Percentiles rank a stretch among this genome's conserved stretches.
phyloP scores from a whole-genome alignment of 1,284 basidiomycete species.

The Pulveroboletus sp. region DNA sequence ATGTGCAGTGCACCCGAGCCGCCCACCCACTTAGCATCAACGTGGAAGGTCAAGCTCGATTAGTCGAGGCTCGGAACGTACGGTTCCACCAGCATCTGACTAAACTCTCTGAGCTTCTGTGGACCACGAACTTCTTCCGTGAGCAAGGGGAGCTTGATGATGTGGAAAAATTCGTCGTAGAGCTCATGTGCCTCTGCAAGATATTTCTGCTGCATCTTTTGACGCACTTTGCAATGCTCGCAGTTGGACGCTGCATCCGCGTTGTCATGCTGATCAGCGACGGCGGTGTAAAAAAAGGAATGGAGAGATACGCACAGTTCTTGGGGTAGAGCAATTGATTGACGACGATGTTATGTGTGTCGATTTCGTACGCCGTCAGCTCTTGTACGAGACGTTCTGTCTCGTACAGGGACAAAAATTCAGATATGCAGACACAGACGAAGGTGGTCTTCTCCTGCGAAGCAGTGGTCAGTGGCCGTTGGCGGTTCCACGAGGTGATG shows the following conservation, averaged over 20 bases:
- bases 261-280: neutral
- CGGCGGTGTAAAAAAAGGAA: neutral
- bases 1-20: neutral
- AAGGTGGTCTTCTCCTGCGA: constrained; percentile 93
- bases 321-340: constrained; percentile 97
- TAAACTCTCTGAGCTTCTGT: constrained; percentile 89
- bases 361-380: constrained; percentile 93
- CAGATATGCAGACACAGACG: constrained; percentile 97
- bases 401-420: constrained; percentile 97
- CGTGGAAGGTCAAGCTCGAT: neutral
- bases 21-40: neutral
- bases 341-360: constrained; percentile 98
- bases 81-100: constrained; percentile 79
- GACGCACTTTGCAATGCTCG: constrained; percentile 91
- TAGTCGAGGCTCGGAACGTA: constrained; percentile 34
- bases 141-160: constrained; percentile 86
- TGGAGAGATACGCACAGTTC: constrained; percentile 53
- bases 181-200: constrained; percentile 91
- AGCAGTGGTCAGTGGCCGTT: neutral
- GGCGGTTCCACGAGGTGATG: neutral
- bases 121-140: constrained; percentile 97
- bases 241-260: constrained; percentile 73
- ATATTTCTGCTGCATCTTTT: constrained; percentile 98
- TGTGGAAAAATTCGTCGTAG: constrained; percentile 97
- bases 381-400: constrained; percentile 98